These are phyloP conservation scores for Boletus rubescentipes DNA, from an alignment of 768 basidiomycete species.

Conservation along the genomic window DNA sequence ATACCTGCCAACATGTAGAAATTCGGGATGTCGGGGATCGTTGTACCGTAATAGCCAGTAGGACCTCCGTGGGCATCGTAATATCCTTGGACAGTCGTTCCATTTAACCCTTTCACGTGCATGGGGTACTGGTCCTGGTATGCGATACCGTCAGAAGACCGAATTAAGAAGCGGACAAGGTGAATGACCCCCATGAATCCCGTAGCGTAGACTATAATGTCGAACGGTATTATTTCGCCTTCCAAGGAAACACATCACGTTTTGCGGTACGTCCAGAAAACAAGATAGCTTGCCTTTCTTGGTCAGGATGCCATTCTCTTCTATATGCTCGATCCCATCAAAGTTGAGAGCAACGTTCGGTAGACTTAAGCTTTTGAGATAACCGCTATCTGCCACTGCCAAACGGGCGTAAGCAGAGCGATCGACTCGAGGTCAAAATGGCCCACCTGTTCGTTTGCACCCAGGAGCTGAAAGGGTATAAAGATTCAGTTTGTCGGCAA, in stretches of 20 bases:
- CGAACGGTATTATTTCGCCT: constrained; percentile 32
- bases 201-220: constrained; percentile 35
- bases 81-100: constrained; percentile 27
- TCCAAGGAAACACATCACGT: neutral
- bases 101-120: constrained; percentile 25
- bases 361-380: constrained; percentile 19
- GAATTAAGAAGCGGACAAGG: neutral
- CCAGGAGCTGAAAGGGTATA: constrained; percentile 44
- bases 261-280: neutral
- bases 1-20: constrained; percentile 34
- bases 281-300: constrained; percentile 15
- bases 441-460: constrained; percentile 50
- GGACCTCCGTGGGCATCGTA: constrained; percentile 32
- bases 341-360: constrained; percentile 27
- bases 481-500: neutral
- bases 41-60: constrained; percentile 33
- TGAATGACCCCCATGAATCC: constrained; percentile 31
- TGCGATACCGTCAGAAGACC: neutral
- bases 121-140: constrained; percentile 22
- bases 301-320: constrained; percentile 23
- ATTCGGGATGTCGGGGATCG: constrained; percentile 38
- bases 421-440: neutral
- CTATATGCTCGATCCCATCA: constrained; percentile 21
- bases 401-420: neutral
- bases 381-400: constrained; percentile 31